phyloP scores from a whole-genome alignment of 306 rosid species.

The Prunus armeniaca region DNA sequence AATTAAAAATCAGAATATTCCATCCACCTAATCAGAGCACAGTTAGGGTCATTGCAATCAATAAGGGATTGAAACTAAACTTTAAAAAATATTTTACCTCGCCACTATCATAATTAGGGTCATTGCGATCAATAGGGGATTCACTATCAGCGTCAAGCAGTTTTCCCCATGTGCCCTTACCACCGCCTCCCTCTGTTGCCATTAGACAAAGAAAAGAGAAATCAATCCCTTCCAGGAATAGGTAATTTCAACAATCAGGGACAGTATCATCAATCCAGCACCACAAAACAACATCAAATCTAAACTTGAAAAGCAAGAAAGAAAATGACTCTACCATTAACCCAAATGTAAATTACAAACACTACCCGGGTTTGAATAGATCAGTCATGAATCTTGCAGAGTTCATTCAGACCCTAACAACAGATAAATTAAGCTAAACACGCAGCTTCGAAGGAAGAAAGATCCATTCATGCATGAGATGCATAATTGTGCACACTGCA shows the following conservation, averaged over 20 bases:
- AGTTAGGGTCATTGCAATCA: not conserved
- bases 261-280: not conserved
- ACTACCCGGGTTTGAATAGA: not conserved
- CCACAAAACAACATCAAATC: not conserved
- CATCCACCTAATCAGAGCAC: not conserved
- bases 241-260: not conserved
- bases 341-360: not conserved
- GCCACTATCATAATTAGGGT: constrained; percentile 66
- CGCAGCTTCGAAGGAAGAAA: not conserved
- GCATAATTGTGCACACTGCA: not conserved
- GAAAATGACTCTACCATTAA: not conserved
- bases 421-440: not conserved
- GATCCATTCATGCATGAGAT: not conserved
- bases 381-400: not conserved
- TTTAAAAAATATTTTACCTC: constrained; percentile 36
- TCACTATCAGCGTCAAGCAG: constrained; percentile 54
- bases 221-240: not conserved
- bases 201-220: not conserved
- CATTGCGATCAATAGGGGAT: constrained; percentile 51
- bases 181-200: constrained; percentile 60
- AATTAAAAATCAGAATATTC: not conserved
- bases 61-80: not conserved
- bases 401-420: not conserved
- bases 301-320: not conserved
- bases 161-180: constrained; percentile 71